Percentiles rank a stretch among this genome's conserved stretches.
Conservation (phyloP, 2,329 filamentous ascomycete species). For the Aureobasidium sp. region DNA sequence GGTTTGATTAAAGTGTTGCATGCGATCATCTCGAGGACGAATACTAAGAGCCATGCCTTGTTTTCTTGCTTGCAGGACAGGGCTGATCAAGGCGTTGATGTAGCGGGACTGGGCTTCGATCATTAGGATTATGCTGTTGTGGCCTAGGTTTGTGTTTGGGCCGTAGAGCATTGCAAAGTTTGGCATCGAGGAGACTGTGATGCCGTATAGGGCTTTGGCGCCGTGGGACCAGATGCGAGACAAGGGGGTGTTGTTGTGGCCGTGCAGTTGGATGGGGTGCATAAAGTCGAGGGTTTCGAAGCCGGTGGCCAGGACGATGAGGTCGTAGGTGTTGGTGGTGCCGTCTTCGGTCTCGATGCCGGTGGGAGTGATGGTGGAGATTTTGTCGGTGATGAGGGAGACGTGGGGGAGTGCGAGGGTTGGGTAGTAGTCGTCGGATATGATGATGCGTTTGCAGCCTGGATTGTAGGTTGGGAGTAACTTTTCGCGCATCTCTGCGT, state of each 20-base stretch:
- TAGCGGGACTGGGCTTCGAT: constrained; percentile 50
- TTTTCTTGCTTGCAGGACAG: constrained; percentile 39
- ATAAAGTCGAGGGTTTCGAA: constrained; percentile 52
- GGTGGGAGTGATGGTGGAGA: constrained; percentile 37
- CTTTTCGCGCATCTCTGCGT: constrained; percentile 43
- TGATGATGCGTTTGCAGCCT: constrained; percentile 48
- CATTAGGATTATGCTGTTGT: constrained; percentile 53
- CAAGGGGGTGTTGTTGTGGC: constrained; percentile 31
- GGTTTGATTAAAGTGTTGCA: constrained; percentile 38
- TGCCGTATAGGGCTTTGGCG: constrained; percentile 43
- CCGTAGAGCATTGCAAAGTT: constrained; percentile 52
- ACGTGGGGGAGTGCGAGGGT: constrained; percentile 41
- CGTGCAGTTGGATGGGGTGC: constrained; percentile 46
- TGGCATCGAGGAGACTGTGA: constrained; percentile 43
- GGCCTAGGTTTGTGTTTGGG: constrained; percentile 48
- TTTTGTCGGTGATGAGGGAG: constrained; percentile 41
- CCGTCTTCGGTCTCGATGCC: constrained; percentile 40
- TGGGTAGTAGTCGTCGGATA: constrained; percentile 48
- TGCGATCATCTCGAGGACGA: constrained; percentile 31
- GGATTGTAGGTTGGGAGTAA: constrained; percentile 46
- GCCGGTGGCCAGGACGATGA: constrained; percentile 50
- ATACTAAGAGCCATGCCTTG: constrained; percentile 36
- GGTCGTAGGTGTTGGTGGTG: constrained; percentile 36
- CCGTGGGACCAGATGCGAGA: constrained; percentile 46
- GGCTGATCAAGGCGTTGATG: constrained; percentile 41